Percentiles rank a stretch among this genome's conserved stretches.
Conservation (phyloP, 345 rosid species). For the Moricandia arvensis region DNA sequence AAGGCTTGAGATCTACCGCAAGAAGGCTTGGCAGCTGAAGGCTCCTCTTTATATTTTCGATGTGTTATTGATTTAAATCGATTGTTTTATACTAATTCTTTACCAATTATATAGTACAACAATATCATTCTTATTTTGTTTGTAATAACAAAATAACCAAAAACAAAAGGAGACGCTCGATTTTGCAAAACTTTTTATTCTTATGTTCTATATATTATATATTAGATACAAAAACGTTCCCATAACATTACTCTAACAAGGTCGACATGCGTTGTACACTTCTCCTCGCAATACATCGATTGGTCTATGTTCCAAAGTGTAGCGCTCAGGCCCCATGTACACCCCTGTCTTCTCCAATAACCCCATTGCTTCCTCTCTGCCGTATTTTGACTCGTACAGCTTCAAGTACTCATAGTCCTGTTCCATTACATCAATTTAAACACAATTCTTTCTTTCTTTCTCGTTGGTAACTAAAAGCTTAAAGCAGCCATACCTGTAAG, state of each 20-base stretch:
- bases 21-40: too few relatives aligned
- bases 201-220: too few relatives aligned
- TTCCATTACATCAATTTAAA: not conserved
- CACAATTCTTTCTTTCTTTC: not conserved
- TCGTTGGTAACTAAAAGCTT: not conserved
- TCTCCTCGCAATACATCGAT: slow-evolving; percentile 87
- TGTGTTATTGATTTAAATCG: too few relatives aligned
- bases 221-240: slow-evolving; percentile 14
- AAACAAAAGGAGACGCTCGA: too few relatives aligned
- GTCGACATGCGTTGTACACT: slow-evolving; percentile 66
- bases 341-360: slow-evolving; percentile 85
- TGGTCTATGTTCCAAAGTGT: slow-evolving; percentile 83
- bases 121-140: too few relatives aligned
- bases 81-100: too few relatives aligned
- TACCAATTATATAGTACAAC: too few relatives aligned
- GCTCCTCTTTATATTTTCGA: too few relatives aligned
- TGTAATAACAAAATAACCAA: too few relatives aligned
- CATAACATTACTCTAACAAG: slow-evolving; percentile 15
- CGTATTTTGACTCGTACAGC: slow-evolving; percentile 69
- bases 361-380: slow-evolving; percentile 70
- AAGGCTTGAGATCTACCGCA: too few relatives aligned
- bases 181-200: too few relatives aligned
- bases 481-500: slow-evolving; percentile 60
- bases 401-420: slow-evolving; percentile 87
- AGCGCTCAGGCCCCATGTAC: slow-evolving; percentile 85